Evolutionary conservation across 2,329 filamentous ascomycete species (phyloP).

Genomic region (Nannizzia gypsea): DNA sequence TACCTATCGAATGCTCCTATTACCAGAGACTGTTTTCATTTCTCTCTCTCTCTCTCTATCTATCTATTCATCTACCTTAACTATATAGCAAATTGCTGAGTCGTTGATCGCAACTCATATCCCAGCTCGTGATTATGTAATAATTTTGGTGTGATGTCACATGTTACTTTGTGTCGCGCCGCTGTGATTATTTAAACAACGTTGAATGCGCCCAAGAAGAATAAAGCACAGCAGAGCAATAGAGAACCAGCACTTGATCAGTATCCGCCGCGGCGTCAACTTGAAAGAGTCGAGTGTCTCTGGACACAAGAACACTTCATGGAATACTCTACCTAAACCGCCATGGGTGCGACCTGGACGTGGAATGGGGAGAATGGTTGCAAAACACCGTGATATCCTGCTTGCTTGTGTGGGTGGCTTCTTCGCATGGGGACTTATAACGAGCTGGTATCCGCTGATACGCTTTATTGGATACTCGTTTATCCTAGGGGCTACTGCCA

Average conservation of each 20-base stretch:
- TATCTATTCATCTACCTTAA: too few relatives aligned
- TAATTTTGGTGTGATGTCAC: background rate
- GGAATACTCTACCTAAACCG: background rate
- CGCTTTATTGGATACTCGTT: constrained; percentile 82
- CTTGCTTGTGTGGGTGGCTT: constrained; percentile 39
- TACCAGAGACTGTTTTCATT: background rate
- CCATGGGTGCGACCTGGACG: background rate
- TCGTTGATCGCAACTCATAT: too few relatives aligned
- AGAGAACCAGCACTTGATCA: background rate
- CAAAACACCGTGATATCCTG: constrained; percentile 34
- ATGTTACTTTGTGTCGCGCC: too few relatives aligned
- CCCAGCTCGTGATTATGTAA: background rate
- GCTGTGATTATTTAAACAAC: too few relatives aligned
- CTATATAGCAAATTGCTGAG: too few relatives aligned
- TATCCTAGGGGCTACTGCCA: constrained; percentile 50
- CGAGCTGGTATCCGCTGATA: constrained; percentile 69
- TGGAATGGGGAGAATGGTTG: constrained; percentile 31
- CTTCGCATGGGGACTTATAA: constrained; percentile 76
- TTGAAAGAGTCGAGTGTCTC: background rate
- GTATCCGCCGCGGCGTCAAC: background rate
- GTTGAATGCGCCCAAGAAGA: background rate
- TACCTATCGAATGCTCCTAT: background rate
- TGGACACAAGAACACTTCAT: background rate
- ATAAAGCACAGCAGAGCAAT: background rate
- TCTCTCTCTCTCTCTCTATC: too few relatives aligned